Conservation (phyloP, 2,329 filamentous ascomycete species). For the Fusarium napiforme region DNA sequence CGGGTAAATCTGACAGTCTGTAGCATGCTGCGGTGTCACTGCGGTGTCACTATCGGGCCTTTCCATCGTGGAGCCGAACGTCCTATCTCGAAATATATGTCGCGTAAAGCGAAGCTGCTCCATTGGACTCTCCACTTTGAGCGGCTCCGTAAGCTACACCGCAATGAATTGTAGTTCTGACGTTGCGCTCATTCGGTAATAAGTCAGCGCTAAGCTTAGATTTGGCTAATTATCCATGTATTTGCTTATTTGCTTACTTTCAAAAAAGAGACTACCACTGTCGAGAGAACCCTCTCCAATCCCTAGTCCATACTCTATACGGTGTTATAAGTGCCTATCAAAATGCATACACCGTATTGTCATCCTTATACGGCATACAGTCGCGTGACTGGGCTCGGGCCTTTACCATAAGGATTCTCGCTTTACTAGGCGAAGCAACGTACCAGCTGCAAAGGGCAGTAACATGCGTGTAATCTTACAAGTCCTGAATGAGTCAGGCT, state of each 20-base stretch:
- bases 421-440: neutral
- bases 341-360: neutral
- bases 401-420: neutral
- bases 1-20: rapidly evolving
- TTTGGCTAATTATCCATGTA: too few relatives aligned
- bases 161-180: neutral
- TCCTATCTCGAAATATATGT: neutral
- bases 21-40: too few relatives aligned
- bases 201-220: neutral
- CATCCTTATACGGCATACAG: neutral
- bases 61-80: neutral
- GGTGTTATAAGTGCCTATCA: neutral
- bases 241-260: too few relatives aligned
- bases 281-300: neutral
- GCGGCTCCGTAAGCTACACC: neutral
- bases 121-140: neutral
- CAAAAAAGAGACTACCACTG: neutral
- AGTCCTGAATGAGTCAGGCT: neutral
- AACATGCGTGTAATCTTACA: neutral
- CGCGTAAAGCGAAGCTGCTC: neutral
- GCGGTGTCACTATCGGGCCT: neutral
- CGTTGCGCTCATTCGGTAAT: neutral
- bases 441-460: neutral
- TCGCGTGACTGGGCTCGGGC: neutral
- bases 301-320: neutral